These are phyloP conservation scores for Arabidopsis thaliana DNA, from an alignment of 345 rosid genomes.

Conservation along the genomic window DNA sequence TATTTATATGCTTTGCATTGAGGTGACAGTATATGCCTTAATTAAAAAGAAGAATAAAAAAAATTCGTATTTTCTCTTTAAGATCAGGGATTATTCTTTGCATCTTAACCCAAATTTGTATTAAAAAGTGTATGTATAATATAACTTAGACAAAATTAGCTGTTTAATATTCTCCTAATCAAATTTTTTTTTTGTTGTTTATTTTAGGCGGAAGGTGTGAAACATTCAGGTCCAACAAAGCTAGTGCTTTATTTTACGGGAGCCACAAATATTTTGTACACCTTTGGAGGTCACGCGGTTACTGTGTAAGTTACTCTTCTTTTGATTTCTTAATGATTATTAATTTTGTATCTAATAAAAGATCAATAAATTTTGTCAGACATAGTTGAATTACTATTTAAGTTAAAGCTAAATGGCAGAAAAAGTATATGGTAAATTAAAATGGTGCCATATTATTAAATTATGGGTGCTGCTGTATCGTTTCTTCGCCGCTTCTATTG, in stretches of 20 bases:
- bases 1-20: constrained; percentile 40
- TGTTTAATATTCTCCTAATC: constrained; percentile 7
- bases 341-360: not conserved
- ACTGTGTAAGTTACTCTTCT: constrained; percentile 74
- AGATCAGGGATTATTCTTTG: constrained; percentile 33
- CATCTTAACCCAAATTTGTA: constrained; percentile 25
- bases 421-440: constrained; percentile 12
- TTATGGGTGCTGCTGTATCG: constrained; percentile 41
- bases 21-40: constrained; percentile 45
- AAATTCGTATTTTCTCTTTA: constrained; percentile 32
- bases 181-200: constrained; percentile 1
- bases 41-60: not conserved
- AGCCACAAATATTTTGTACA: constrained; percentile 96
- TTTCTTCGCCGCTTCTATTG: constrained; percentile 78
- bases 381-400: constrained; percentile 38
- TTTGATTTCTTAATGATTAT: constrained; percentile 17
- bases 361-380: constrained; percentile 40
- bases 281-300: constrained; percentile 99
- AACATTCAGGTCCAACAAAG: constrained; percentile 78
- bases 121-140: constrained; percentile 8
- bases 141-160: not conserved
- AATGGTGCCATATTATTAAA: constrained; percentile 27
- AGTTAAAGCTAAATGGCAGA: constrained; percentile 29
- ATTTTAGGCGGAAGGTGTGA: constrained; percentile 63
- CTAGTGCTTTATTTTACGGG: constrained; percentile 96